Conservation (phyloP, 179 eudicot genomes). For the Camellia oleifera region DNA sequence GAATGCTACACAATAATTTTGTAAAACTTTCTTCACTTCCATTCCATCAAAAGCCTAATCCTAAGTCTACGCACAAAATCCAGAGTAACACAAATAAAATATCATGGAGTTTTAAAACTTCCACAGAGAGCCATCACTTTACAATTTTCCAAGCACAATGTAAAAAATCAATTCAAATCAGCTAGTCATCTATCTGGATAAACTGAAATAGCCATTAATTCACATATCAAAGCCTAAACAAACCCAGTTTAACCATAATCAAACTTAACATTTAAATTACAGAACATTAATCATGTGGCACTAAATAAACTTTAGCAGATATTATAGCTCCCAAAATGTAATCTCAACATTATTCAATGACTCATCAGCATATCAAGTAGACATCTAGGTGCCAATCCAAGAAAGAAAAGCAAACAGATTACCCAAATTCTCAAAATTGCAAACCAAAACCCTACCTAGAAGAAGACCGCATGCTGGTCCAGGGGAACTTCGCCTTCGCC, state of each 20-base stretch:
- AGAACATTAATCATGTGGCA: no score
- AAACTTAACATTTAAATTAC: no score
- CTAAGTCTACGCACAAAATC: neutral
- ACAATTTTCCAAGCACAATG: neutral
- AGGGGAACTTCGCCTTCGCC: conserved; percentile 58
- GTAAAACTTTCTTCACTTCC: neutral
- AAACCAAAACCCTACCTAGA: conserved; percentile 42
- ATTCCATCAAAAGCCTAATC: neutral
- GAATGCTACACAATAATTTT: neutral
- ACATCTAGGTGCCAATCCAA: neutral
- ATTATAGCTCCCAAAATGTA: neutral
- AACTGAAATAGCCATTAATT: no score
- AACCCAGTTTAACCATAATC: neutral
- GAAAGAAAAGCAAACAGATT: neutral
- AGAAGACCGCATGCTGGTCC: conserved; percentile 72
- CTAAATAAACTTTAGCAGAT: neutral
- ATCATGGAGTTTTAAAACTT: neutral
- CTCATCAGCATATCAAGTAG: neutral
- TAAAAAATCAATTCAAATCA: no score
- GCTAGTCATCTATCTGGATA: no score
- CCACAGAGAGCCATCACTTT: neutral
- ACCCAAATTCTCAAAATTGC: neutral
- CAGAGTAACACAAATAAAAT: neutral
- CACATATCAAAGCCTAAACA: neutral
- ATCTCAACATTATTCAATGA: neutral